Conservation (phyloP, 2,329 filamentous ascomycete genomes). For the Ophiostoma sp. region DNA sequence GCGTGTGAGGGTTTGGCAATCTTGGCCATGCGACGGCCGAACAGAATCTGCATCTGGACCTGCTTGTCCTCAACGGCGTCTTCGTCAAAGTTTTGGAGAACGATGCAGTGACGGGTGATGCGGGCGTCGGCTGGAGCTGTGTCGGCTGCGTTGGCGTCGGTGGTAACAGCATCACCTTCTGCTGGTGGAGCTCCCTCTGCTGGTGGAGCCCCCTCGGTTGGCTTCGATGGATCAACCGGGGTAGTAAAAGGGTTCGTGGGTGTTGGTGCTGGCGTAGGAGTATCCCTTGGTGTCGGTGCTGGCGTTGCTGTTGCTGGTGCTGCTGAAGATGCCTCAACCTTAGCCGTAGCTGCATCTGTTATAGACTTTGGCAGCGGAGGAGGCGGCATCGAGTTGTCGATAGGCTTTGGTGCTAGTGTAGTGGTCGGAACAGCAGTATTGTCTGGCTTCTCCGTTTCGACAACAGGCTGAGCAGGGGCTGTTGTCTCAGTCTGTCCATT, state of each 20-base stretch:
- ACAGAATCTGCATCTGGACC: constrained; percentile 59
- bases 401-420: not conserved
- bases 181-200: not conserved
- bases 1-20: constrained; percentile 54
- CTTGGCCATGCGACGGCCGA: constrained; percentile 59
- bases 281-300: not conserved
- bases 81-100: constrained; percentile 61
- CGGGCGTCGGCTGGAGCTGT: constrained; percentile 46
- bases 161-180: constrained; percentile 31
- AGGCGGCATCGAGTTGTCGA: constrained; percentile 3
- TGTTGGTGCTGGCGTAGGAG: not conserved
- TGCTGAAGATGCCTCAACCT: not conserved
- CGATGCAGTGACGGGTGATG: constrained; percentile 59
- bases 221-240: not conserved
- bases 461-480: not conserved
- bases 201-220: not conserved
- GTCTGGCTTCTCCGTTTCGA: not conserved
- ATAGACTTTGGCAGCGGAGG: not conserved
- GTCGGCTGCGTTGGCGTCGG: constrained; percentile 34
- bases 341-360: not conserved
- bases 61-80: constrained; percentile 56
- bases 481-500: not conserved
- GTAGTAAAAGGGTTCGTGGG: not conserved
- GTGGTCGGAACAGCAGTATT: not conserved
- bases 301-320: not conserved